These are phyloP conservation scores for Alternaria burnsii DNA, from an alignment of 2,329 filamentous ascomycete genomes.

Conservation along the genomic window DNA sequence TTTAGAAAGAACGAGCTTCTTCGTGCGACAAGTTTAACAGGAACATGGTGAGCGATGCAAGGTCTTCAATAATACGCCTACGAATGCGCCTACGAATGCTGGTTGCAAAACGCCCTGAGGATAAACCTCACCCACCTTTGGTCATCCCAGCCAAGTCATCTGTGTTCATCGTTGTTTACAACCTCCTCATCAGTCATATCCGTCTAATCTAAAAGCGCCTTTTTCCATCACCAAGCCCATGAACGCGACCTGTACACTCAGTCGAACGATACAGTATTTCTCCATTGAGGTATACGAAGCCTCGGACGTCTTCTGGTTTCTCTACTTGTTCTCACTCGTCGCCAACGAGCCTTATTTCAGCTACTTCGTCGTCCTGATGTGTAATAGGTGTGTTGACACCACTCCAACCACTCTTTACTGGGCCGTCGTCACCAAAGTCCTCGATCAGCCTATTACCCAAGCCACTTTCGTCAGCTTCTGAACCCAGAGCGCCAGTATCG, in stretches of 20 bases:
- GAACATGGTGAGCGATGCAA: background rate
- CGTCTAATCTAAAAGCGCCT: slow-evolving; percentile 6
- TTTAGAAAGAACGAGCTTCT: background rate
- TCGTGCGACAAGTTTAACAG: background rate
- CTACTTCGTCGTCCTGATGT: slow-evolving; percentile 15
- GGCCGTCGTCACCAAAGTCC: slow-evolving; percentile 15
- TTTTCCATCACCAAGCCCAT: background rate
- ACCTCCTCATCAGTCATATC: slow-evolving; percentile 5
- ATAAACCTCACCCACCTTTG: background rate
- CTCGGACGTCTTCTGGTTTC: background rate
- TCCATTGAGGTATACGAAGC: background rate
- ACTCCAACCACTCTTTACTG: slow-evolving; percentile 8
- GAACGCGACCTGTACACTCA: background rate
- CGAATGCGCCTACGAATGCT: slow-evolving; percentile 4
- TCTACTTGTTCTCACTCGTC: background rate
- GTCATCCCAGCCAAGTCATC: background rate
- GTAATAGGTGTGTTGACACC: slow-evolving; percentile 11
- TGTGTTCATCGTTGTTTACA: background rate
- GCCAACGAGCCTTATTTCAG: slow-evolving; percentile 14
- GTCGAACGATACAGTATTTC: background rate
- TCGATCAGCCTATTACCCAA: slow-evolving; percentile 11
- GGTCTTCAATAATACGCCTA: slow-evolving; percentile 1
- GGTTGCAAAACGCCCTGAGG: slow-evolving; percentile 1
- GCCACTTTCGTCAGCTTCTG: slow-evolving; percentile 7
- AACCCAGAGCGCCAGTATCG: slow-evolving; percentile 11